phyloP scores from a whole-genome alignment of 2,329 filamentous ascomycete genomes.

The Pseudopyricularia javanii region DNA sequence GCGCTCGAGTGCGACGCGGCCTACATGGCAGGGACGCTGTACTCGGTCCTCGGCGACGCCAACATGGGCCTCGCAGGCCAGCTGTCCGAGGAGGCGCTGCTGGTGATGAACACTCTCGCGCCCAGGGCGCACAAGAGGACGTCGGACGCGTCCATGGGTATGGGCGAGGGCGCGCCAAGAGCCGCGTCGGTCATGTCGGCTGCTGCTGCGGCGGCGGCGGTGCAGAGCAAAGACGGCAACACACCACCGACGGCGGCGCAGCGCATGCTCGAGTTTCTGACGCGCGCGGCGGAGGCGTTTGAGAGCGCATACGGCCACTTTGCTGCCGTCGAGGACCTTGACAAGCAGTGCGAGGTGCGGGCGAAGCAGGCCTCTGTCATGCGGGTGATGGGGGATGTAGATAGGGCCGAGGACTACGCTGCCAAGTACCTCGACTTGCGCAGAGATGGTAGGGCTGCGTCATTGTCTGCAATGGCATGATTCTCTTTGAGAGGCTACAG shows the following conservation, averaged over 20 bases:
- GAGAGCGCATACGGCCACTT: conserved; percentile 53
- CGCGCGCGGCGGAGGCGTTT: conserved; percentile 45
- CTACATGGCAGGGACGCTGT: conserved; percentile 51
- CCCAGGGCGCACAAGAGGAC: neutral
- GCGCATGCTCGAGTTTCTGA: conserved; percentile 37
- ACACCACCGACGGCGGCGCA: neutral
- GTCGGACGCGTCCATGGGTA: neutral
- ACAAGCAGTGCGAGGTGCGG: conserved; percentile 66
- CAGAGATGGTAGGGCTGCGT: neutral
- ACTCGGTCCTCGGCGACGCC: conserved; percentile 61
- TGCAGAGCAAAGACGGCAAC: neutral
- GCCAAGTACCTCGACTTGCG: neutral
- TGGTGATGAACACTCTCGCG: neutral
- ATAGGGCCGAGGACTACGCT: neutral
- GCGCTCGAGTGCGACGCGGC: conserved; percentile 59
- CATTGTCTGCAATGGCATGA: neutral
- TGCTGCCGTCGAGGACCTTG: conserved; percentile 52
- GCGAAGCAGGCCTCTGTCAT: conserved; percentile 66
- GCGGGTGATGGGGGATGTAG: neutral
- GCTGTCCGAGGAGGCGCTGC: conserved; percentile 10
- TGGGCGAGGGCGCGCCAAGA: neutral
- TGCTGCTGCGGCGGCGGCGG: neutral
- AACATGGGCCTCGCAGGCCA: conserved; percentile 64
- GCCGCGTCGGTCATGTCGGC: neutral
- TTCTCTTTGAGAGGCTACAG: neutral